phyloP scores from a whole-genome alignment of 306 rosid genomes.

The Corylus americana region DNA sequence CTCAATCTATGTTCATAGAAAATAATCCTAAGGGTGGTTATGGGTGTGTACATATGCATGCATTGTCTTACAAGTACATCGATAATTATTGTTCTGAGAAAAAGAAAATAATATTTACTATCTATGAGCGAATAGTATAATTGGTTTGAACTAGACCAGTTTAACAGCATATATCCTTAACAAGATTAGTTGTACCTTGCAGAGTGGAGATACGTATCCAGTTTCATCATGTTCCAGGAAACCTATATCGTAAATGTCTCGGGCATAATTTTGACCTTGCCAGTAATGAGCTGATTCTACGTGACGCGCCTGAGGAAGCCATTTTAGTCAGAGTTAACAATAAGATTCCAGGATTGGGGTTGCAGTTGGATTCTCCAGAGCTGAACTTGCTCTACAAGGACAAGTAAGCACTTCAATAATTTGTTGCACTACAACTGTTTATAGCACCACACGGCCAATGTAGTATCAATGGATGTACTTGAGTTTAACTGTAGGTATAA shows the following conservation, averaged over 20 bases:
- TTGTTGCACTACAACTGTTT: conserved; percentile 16
- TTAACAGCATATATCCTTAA: conserved; percentile 20
- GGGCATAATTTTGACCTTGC: conserved; percentile 66
- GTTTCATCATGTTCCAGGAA: conserved; percentile 80
- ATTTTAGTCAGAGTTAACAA: conserved; percentile 83
- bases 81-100: background rate
- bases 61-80: background rate
- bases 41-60: no score
- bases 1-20: background rate
- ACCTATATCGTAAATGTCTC: conserved; percentile 57
- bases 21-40: background rate
- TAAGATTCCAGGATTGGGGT: conserved; percentile 89
- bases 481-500: conserved; percentile 51
- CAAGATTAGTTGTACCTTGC: conserved; percentile 34
- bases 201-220: conserved; percentile 94
- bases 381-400: conserved; percentile 82
- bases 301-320: conserved; percentile 87
- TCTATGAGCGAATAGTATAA: background rate
- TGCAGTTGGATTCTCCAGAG: conserved; percentile 85
- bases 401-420: conserved; percentile 55
- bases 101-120: background rate
- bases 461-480: conserved; percentile 5
- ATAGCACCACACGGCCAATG: conserved; percentile 13
- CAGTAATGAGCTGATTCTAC: conserved; percentile 83
- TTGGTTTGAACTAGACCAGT: conserved; percentile 6